Base-by-base conservation (phyloP, 1,284 basidiomycete genomes). In the Cutaneotrichosporon sp. region DNA sequence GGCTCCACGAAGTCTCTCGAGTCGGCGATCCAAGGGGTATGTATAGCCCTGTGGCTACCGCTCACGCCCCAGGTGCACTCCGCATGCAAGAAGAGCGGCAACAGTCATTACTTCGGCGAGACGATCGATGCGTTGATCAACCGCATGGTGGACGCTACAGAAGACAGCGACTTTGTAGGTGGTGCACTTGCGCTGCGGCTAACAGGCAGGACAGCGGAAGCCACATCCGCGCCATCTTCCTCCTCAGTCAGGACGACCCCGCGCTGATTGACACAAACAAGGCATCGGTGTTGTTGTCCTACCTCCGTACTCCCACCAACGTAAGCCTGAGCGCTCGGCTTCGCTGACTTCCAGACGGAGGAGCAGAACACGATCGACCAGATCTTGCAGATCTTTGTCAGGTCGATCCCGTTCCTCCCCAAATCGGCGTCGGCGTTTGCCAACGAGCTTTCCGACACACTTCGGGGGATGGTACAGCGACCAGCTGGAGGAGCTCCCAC, bases 391-490 rank as follows among this genome's bases (percentile, higher is more conserved):
- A 91, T 97, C 53, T 98, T 97, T 81, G 84, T 89, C 49, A 84
- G 85, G 16, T 89, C 89, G 9, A 87, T 97, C 49, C 91, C 92
- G 0, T 84, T 88, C 66, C 89, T 97, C 87, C 91, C 93, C 0
- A 90, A 89, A 77, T 91, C 93, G 0, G 86, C 90, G 0, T 84
- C 86, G 2, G 92, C 89, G 61, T 94, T 97, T 72, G 91, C 91
- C 1, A 86, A 89, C 55, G 90, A 92, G 53, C 83, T 97, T 18
- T 91, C 97, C 62, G 77, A 83, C 11, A 85, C 87, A 7, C 81
- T 97, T 14, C 86, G 95, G 69, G 89, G 89, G 0, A 92, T 95
- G 88, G 89, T 97, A 38, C 83, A 90, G 69, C 92, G 89, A 70
- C 92, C 85, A 36, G 78, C 84, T 4, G 87, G 89, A 38, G 87